Evolutionary conservation across 2,329 filamentous ascomycete genomes (phyloP).

Genomic region (Diaporthe eres): DNA sequence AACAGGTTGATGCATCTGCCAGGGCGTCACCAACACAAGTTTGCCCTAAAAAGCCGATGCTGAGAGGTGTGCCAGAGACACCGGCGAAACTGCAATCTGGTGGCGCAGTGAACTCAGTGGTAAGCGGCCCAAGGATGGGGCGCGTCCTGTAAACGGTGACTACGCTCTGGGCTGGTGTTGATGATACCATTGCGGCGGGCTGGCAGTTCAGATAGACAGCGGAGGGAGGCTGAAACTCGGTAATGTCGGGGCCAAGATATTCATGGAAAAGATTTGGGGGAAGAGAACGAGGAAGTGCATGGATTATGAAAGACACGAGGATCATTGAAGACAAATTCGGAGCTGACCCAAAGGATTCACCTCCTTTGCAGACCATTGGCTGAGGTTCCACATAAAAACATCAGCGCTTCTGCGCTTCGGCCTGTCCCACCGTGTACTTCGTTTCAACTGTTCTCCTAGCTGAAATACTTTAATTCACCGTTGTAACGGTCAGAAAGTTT

Average conservation of each 20-base stretch:
- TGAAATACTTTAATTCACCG: too few species aligned
- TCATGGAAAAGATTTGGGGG: neutral
- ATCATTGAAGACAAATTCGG: neutral
- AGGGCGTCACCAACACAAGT: neutral
- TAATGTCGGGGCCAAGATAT: neutral
- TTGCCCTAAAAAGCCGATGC: neutral
- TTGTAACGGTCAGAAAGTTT: too few species aligned
- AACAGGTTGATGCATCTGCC: constrained; percentile 1
- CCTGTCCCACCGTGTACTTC: too few species aligned
- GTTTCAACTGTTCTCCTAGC: too few species aligned
- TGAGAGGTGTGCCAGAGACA: neutral
- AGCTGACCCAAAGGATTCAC: neutral
- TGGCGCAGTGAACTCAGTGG: constrained; percentile 3
- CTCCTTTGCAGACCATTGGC: neutral
- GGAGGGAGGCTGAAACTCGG: too few species aligned
- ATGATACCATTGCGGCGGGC: neutral
- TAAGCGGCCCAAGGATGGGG: constrained; percentile 8
- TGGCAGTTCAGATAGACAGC: neutral
- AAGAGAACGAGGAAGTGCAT: neutral
- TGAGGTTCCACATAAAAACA: neutral
- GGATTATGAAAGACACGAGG: neutral
- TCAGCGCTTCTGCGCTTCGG: neutral
- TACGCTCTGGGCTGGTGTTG: neutral
- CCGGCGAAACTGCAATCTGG: neutral
- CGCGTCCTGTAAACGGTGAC: neutral